Base-by-base conservation (phyloP, 768 basidiomycete species). In the Serendipita sp. region DNA sequence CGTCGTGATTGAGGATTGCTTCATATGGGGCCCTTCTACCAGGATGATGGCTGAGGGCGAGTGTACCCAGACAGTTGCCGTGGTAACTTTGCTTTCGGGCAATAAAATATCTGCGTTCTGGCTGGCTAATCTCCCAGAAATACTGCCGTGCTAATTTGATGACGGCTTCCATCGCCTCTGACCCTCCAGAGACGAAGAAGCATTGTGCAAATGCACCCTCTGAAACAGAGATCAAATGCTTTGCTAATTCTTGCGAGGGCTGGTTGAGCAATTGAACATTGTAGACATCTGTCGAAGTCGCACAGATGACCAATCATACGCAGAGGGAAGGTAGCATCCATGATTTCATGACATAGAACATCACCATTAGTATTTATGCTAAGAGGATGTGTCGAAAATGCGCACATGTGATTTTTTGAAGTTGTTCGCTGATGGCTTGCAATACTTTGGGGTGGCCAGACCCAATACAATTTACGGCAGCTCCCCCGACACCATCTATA, bases 81-180 rank as follows among this genome's bases (percentile, higher is more conserved):
- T 94, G 91, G 75, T 84, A 95, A 2, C 88, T 89, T 41, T 91
- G 75, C 36, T 85, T 72, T 8, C 90, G 81, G 32, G 81, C 89
- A 68, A 95, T 91, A 70, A 86, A 91, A 68, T 91, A 87, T 65
- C 68, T 83, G 64, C 91, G 82, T 69, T 86, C 74, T 0, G 81
- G 77, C 72, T 92, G 87, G 2, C 82, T 82, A 0, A 77, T 83
- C 70, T 90, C 88, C 15, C 79, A 76, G 68, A 78, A 88, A 71
- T 89, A 91, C 85, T 89, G 68, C 69, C 85, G 81, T 35, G 85
- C 82, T 2, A 90, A 79, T 74, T 94, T 94, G 64, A 92, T 78
- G n/a, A 83, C 85, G 65, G 83, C 81, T 68, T 94, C 91, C 86
- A 91, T 88, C 0, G 91, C 90, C 73, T 94, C 91, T 2, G 90